Evolutionary conservation across 768 basidiomycete species (phyloP), one percentile per base, ranked within the genome.

Genomic region (Cubamyces lactineus): DNA sequence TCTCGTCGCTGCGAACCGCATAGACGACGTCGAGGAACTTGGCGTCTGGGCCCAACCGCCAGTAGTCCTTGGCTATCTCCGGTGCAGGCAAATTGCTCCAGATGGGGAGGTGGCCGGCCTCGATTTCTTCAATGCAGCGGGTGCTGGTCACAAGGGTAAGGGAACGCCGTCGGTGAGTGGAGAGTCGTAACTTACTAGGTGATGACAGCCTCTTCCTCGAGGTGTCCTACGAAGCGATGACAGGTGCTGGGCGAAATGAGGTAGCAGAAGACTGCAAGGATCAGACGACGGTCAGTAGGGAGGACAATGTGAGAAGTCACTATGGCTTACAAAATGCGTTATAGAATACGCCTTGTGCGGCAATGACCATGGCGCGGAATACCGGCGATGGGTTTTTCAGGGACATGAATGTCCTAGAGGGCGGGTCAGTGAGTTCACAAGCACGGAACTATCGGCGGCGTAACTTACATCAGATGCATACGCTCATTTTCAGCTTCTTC

Each of bases 401-500:
- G 7, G 93, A 91, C 92, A 98, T 92, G 78, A 98, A 99, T 1
- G 96, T 97, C 87, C 92, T 91, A 58, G 57, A 66, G 43, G 54
- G 67, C 39, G 63, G 59, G 53, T 56, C n/a, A 69, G 69, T 38
- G 11, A 26, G 46, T 3, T 15, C 17, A 8, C 13, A 1, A 3
- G 3, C 46, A 12, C 0, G 5, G 42, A 24, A 34, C 13, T 45
- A 43, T 2, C 30, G 0, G 13, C 8, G 16, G 17, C 13, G 58
- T 63, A 19, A 39, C 28, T 41, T 28, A 92, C 90, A 96, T 91
- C 54, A 96, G 80, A 74, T 96, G 94, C 92, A 97, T 96, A 39
- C 96, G 81, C 77, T 99, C 96, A 72, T 98, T 98, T 72, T 98
- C 94, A 13, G 95, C 94, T 77, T 97, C 96, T 72, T 94, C 90